phyloP scores from a whole-genome alignment of 192 early-diverging fungal species.

The Radiomyces spectabilis region DNA sequence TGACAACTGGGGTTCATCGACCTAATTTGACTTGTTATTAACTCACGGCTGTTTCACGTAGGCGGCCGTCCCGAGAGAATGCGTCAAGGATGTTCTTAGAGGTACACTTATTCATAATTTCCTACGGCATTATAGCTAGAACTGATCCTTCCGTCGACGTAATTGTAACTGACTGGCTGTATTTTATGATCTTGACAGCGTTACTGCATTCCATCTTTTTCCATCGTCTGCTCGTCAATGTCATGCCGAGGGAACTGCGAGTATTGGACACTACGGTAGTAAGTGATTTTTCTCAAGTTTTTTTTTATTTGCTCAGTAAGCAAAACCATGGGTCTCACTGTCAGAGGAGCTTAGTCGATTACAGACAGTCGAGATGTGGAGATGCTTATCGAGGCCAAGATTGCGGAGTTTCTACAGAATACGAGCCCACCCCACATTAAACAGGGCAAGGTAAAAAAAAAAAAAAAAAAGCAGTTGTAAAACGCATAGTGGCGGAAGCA shows the following conservation, averaged over 20 bases:
- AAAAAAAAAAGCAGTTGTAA: neutral
- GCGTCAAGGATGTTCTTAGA: slow-evolving; percentile 29
- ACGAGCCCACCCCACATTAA: slow-evolving; percentile 25
- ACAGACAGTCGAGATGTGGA: slow-evolving; percentile 50
- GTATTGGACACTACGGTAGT: slow-evolving; percentile 50
- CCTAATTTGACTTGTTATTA: neutral
- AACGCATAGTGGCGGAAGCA: neutral
- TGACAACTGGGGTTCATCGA: neutral
- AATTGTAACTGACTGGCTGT: too few species aligned
- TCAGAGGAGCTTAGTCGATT: slow-evolving; percentile 27
- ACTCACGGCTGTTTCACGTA: slow-evolving; percentile 2
- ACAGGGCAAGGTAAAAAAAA: slow-evolving; percentile 39
- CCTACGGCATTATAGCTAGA: too few species aligned
- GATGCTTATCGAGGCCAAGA: slow-evolving; percentile 39
- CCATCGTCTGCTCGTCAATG: slow-evolving; percentile 47
- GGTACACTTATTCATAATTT: slow-evolving; percentile 13
- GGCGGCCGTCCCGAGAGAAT: slow-evolving; percentile 21
- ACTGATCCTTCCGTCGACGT: too few species aligned
- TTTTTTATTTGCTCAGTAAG: neutral
- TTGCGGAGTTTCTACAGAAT: slow-evolving; percentile 33
- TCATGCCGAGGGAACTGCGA: slow-evolving; percentile 44
- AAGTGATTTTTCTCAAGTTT: slow-evolving; percentile 9
- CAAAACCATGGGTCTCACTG: neutral
- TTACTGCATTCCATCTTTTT: slow-evolving; percentile 55
- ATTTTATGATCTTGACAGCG: too few species aligned